Base-by-base conservation (phyloP, 257 asterid species). In the Salvia rosmarinus region DNA sequence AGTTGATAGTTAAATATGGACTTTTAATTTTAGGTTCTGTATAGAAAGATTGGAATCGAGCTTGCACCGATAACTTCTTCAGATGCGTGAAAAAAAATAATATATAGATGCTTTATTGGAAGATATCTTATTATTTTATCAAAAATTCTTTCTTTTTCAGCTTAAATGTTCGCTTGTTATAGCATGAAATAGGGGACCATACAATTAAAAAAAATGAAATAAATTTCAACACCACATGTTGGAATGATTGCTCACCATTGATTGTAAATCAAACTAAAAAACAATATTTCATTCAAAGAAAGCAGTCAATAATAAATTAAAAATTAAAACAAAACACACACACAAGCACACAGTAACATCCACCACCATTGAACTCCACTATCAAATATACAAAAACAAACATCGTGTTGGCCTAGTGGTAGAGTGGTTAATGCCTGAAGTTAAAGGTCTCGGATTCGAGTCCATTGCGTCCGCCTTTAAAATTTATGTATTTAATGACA, bases 311-410 rank as follows among this genome's bases (percentile, higher is more conserved):
- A n/a, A 0, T 6, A 37, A 14, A 51, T 8, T 2, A 39, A 64
- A 44, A 39, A 17, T 16, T 13, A 39, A 7, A 12, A 0, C 8
- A 51, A 47, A 2, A n/a, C 6, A 8, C 35, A 46, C 9, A 50
- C 17, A 40, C 54, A 59, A 17, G 62, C 61, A 58, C n/a, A n/a
- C n/a, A n/a, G n/a, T n/a, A 42, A 35, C 39, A 64, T 23, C 62
- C 69, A 74, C 63, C 52, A 70, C 77, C 75, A 80, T 69, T 58
- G 78, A 77, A 60, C 11, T 9, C 4, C 30, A 55, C 42, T 23
- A 57, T 21, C 20, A 61, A 49, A 39, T 34, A n/a, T n/a, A n/a
- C n/a, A n/a, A n/a, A n/a, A n/a, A n/a, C n/a, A n/a, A n/a, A n/a
- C n/a, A n/a, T n/a, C n/a, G n/a, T n/a, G n/a, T n/a, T n/a, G n/a